Conservation (phyloP, 2,329 filamentous ascomycete genomes). For the Colletotrichum cereale region DNA sequence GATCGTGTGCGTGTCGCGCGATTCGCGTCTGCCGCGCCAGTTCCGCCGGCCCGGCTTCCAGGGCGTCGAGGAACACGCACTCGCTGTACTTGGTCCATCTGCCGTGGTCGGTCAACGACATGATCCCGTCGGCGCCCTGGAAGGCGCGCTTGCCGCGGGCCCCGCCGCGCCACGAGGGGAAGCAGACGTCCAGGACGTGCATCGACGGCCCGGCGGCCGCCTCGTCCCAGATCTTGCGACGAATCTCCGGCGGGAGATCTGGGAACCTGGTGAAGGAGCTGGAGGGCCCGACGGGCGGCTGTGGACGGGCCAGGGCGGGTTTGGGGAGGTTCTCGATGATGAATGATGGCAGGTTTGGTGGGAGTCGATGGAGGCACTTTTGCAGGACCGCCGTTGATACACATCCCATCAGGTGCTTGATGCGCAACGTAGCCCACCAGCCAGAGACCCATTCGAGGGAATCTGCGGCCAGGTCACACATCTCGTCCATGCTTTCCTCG, state of each 20-base stretch:
- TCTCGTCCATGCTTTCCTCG: conserved; percentile 10
- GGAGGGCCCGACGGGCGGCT: conserved; percentile 46
- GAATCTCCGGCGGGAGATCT: conserved; percentile 34
- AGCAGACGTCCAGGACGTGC: conserved; percentile 48
- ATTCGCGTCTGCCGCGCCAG: conserved; percentile 8
- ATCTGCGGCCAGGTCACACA: conserved; percentile 11
- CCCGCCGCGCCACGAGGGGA: conserved; percentile 42
- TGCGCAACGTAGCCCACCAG: neutral
- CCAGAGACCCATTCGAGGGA: conserved; percentile 10
- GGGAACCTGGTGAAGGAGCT: conserved; percentile 19
- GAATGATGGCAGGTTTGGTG: neutral
- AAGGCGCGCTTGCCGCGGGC: conserved; percentile 25
- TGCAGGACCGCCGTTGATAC: neutral
- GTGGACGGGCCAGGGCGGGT: no score
- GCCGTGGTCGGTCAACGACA: neutral
- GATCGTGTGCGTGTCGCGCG: conserved; percentile 23
- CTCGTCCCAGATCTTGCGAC: conserved; percentile 36
- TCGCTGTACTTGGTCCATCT: conserved; percentile 31
- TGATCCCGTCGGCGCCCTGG: conserved; percentile 1
- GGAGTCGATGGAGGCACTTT: neutral
- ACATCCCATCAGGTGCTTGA: neutral
- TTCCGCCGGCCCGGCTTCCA: conserved; percentile 20
- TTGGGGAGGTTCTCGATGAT: neutral
- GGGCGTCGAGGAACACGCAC: conserved; percentile 32
- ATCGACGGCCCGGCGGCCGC: conserved; percentile 43